phyloP scores from a whole-genome alignment of 352 stramenopile genomes.

The Globisporangium cystogenes region DNA sequence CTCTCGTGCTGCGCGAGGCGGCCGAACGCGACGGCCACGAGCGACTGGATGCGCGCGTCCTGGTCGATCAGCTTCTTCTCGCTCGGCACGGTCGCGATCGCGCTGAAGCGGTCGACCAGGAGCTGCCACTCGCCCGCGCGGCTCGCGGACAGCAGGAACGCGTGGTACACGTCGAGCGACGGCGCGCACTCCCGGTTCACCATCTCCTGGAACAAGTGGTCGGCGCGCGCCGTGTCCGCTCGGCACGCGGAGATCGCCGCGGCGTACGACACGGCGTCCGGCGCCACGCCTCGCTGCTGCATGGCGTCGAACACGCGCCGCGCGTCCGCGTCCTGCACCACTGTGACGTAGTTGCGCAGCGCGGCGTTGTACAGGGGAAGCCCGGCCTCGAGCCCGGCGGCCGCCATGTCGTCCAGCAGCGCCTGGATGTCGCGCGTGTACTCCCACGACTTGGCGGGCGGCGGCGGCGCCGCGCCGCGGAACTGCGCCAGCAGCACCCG shows the following conservation, averaged over 20 bases:
- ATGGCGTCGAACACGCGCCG: conserved; percentile 39
- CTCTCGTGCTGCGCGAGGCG: conserved; percentile 30
- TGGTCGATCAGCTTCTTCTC: conserved; percentile 24
- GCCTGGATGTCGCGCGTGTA: conserved; percentile 45
- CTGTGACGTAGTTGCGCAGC: conserved; percentile 45
- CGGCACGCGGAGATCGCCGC: conserved; percentile 51
- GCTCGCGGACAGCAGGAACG: conserved; percentile 23
- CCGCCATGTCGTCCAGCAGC: conserved; percentile 45
- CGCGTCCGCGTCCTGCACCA: conserved; percentile 31
- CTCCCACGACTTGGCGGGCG: conserved; percentile 26
- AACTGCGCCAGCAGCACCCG: conserved; percentile 47
- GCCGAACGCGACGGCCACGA: conserved; percentile 55
- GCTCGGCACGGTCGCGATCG: conserved; percentile 1
- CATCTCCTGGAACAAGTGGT: conserved; percentile 42
- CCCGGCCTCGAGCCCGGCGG: conserved; percentile 27
- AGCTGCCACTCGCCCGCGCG: conserved; percentile 11
- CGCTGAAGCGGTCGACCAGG: conserved; percentile 14
- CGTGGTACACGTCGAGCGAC: conserved; percentile 23
- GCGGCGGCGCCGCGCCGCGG: conserved; percentile 27
- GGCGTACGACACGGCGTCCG: conserved; percentile 49
- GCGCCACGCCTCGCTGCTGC: conserved; percentile 24
- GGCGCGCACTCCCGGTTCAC: conserved; percentile 5
- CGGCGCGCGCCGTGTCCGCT: conserved; percentile 28
- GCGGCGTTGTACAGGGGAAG: conserved; percentile 57
- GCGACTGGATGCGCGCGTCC: conserved; percentile 52